Evolutionary conservation across 2,329 filamentous ascomycete species (phyloP), one percentile per base, ranked within the genome.

Genomic region (Penicillium psychrosexuale): DNA sequence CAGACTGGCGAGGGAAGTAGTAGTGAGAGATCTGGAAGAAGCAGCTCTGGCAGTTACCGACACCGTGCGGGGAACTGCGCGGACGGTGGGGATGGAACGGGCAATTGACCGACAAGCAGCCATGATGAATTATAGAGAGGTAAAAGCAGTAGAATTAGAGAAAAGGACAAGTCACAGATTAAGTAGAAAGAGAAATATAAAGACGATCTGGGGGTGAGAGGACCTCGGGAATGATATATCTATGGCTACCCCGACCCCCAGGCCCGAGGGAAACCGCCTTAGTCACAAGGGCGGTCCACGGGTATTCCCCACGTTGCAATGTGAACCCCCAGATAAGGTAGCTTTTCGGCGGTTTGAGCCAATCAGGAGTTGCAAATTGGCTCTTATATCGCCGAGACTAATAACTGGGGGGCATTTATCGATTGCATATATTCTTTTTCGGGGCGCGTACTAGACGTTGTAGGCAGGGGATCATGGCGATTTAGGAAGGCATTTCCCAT

Each of bases 31-130:
- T 37, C 69, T 63, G 36, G 62, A 56, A 24, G 62, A 59, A 51
- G 60, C 59, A 48, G 62, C 62, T 56, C 67, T 66, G 51, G 67
- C 59, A 61, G 63, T 60, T 44, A 69, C 52, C 31, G 65, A 56
- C 55, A 37, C 46, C 33, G 66, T 72, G 70, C 70, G 70, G 72
- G 72, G 72, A 68, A 66, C 61, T 53, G 65, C 67, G 63, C 67
- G 69, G 63, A 75, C 70, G 65, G 72, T 63, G 67, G 73, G 72
- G 66, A 75, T 63, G 53, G 70, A 70, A 48, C 68, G 66, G 56
- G 66, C 60, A 57, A 73, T 54, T 44, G 71, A 72, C 63, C 69
- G 71, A 61, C 69, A 64, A 63, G 72, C 69, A 61, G 71, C 71
- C 72, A 74, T 74, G 46, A 49, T 70, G 62, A 49, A 56, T 34